Percentiles rank a stretch among this genome's conserved stretches.
These are phyloP conservation scores for Pseudopyricularia cyperi DNA, from an alignment of 2,329 filamentous ascomycete genomes.

Conservation along the genomic window DNA sequence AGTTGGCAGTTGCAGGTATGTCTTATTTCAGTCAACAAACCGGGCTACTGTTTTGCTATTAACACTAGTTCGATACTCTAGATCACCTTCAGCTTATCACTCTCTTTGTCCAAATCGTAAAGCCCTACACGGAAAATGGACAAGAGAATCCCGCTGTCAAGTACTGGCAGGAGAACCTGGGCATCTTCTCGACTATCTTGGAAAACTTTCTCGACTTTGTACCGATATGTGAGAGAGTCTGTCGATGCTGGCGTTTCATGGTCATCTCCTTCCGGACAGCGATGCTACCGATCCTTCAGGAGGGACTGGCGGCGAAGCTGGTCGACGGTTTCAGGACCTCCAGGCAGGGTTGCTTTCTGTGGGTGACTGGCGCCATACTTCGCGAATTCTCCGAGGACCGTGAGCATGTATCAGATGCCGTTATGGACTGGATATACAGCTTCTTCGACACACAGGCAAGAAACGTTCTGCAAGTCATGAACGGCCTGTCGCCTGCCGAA, in stretches of 20 bases:
- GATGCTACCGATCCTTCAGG: conserved; percentile 71
- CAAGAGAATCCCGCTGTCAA: conserved; percentile 83
- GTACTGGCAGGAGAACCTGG: conserved; percentile 92
- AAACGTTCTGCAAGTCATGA: conserved; percentile 79
- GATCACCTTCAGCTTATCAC: conserved; percentile 90
- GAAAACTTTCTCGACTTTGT: conserved; percentile 77
- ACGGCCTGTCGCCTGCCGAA: conserved; percentile 61
- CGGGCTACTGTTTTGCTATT: conserved; percentile 2
- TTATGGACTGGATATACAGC: conserved; percentile 75
- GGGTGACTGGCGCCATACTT: conserved; percentile 90
- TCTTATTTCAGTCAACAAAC: neutral
- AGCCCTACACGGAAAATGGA: conserved; percentile 58
- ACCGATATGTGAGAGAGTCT: conserved; percentile 86
- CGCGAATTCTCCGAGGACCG: conserved; percentile 89
- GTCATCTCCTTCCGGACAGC: conserved; percentile 87
- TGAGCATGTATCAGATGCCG: conserved; percentile 70
- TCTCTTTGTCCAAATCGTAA: conserved; percentile 67
- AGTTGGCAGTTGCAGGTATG: conserved; percentile 72
- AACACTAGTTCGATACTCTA: conserved; percentile 15
- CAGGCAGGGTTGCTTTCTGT: conserved; percentile 92
- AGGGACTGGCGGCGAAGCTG: conserved; percentile 70
- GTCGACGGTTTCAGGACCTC: conserved; percentile 70
- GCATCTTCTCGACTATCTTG: conserved; percentile 72
- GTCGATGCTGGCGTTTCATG: conserved; percentile 94
- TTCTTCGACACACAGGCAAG: conserved; percentile 94